Evolutionary conservation across 2,329 filamentous ascomycete genomes (phyloP).

Genomic region (Scedosporium apiospermum): DNA sequence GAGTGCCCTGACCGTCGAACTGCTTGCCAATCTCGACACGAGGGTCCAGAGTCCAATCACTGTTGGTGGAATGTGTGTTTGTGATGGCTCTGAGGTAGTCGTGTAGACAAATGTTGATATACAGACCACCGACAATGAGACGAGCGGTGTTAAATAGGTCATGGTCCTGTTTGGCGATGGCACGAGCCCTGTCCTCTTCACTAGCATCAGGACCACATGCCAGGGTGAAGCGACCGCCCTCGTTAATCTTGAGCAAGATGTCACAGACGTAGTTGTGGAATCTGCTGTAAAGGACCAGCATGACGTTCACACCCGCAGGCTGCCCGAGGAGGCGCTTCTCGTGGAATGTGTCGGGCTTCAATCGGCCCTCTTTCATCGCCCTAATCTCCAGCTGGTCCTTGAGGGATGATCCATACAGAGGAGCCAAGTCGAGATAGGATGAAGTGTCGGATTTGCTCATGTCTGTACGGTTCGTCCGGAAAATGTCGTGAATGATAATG

Average conservation of each 20-base stretch:
- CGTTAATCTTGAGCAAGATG: slow-evolving; percentile 56
- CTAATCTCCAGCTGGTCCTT: slow-evolving; percentile 54
- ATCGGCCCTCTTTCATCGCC: slow-evolving; percentile 54
- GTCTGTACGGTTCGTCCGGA: slow-evolving; percentile 43
- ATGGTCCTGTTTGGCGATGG: slow-evolving; percentile 33
- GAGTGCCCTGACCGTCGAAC: slow-evolving; percentile 33
- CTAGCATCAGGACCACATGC: slow-evolving; percentile 18
- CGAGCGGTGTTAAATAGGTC: slow-evolving; percentile 48
- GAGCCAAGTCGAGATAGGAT: slow-evolving; percentile 65
- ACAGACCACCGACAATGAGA: slow-evolving; percentile 42
- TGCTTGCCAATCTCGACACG: slow-evolving; percentile 46
- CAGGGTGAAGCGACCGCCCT: slow-evolving; percentile 50
- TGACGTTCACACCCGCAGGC: slow-evolving; percentile 57
- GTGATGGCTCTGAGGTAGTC: slow-evolving; percentile 55
- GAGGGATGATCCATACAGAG: slow-evolving; percentile 60
- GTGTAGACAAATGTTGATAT: slow-evolving; percentile 45
- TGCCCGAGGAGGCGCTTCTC: slow-evolving; percentile 56
- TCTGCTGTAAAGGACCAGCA: slow-evolving; percentile 59
- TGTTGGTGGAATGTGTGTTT: slow-evolving; percentile 48
- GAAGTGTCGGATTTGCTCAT: slow-evolving; percentile 57
- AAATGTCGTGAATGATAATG: slow-evolving; percentile 37
- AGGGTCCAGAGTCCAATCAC: slow-evolving; percentile 54
- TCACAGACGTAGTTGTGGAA: slow-evolving; percentile 63
- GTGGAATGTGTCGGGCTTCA: slow-evolving; percentile 63
- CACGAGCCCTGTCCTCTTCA: slow-evolving; percentile 20